These are phyloP conservation scores for Colletotrichum echinochloae DNA, from an alignment of 2,329 filamentous ascomycete species.

Conservation along the genomic window DNA sequence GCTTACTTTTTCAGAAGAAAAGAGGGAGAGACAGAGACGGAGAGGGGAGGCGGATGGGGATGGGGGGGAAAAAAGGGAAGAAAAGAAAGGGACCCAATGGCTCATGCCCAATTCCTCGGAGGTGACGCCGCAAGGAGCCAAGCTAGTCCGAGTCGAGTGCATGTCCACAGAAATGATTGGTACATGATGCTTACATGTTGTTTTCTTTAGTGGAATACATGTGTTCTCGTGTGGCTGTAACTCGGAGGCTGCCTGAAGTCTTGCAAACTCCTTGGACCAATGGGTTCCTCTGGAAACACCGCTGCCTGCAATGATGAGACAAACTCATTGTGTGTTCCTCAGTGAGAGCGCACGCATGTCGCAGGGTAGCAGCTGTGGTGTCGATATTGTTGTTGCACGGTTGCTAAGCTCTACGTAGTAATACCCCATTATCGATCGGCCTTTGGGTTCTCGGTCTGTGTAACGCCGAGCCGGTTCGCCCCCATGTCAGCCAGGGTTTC, in stretches of 20 bases:
- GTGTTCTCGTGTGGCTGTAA: neutral
- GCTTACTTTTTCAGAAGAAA: neutral
- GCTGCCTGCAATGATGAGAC: constrained; percentile 9
- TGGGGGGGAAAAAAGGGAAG: neutral
- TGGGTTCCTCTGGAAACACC: neutral
- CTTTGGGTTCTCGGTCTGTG: neutral
- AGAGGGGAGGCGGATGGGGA: neutral
- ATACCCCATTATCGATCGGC: neutral
- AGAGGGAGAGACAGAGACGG: neutral
- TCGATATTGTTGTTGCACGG: neutral
- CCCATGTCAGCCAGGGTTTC: neutral
- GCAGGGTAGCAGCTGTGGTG: neutral
- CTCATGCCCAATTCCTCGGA: neutral
- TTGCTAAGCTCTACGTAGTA: constrained; percentile 4
- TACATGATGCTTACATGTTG: neutral
- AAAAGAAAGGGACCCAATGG: neutral
- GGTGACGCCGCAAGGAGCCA: constrained; percentile 1
- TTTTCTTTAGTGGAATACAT: too few relatives aligned
- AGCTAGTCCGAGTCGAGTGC: constrained; percentile 11
- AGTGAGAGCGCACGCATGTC: neutral
- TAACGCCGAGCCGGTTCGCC: neutral
- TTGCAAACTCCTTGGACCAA: neutral
- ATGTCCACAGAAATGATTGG: constrained; percentile 12
- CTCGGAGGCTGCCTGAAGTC: neutral
- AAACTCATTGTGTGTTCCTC: neutral